These are phyloP conservation scores for Pelargonium australe DNA, from an alignment of 441 rosid species.

Conservation along the genomic window DNA sequence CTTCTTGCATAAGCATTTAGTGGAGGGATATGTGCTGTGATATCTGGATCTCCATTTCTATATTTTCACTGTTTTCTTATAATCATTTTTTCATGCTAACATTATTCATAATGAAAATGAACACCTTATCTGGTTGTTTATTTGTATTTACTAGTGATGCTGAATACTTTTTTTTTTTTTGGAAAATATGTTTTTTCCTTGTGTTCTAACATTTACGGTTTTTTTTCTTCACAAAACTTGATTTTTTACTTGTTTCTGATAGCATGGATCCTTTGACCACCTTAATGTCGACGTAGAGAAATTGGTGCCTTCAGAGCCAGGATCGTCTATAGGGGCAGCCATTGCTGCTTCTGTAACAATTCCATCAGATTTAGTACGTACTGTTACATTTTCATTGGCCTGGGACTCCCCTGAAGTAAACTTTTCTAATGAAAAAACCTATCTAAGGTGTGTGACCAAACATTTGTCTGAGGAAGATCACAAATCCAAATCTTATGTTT, in stretches of 20 bases:
- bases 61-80: not conserved
- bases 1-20: not conserved
- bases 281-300: slow-evolving; percentile 34
- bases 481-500: slow-evolving; percentile 8
- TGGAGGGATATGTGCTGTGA: not conserved
- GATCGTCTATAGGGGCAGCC: slow-evolving; percentile 90
- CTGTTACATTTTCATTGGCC: slow-evolving; percentile 69
- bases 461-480: not conserved
- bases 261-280: slow-evolving; percentile 70
- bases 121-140: too few relatives aligned
- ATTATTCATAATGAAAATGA: not conserved
- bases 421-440: slow-evolving; percentile 58
- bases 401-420: slow-evolving; percentile 90
- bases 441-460: slow-evolving; percentile 44
- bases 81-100: not conserved
- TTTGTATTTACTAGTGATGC: too few relatives aligned
- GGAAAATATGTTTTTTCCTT: not conserved
- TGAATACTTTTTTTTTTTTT: too few relatives aligned
- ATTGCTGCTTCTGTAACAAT: slow-evolving; percentile 66
- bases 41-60: not conserved
- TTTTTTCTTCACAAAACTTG: slow-evolving; percentile 3
- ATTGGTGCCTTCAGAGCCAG: slow-evolving; percentile 47
- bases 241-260: slow-evolving; percentile 16
- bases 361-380: slow-evolving; percentile 39
- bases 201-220: slow-evolving; percentile 4